Evolutionary conservation across 106 monocot genomes (phyloP).

Genomic region (Dendrobium catenatum): DNA sequence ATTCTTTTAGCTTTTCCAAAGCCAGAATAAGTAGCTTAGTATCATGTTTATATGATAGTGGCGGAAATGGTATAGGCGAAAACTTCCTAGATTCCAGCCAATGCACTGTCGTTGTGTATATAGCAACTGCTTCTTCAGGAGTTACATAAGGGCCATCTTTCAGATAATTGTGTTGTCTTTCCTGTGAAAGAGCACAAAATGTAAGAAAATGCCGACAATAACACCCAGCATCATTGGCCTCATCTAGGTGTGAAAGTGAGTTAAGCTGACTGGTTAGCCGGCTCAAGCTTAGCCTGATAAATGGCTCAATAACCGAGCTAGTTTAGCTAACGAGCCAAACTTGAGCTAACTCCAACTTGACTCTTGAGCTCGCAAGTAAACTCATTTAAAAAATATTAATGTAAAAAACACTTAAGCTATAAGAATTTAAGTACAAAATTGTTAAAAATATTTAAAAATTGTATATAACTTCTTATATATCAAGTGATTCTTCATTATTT

Average conservation of each 20-base stretch:
- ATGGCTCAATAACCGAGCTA: too few species aligned
- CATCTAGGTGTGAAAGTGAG: background rate
- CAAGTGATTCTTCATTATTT: too few species aligned
- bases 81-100: constrained; percentile 99
- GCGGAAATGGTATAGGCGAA: constrained; percentile 97
- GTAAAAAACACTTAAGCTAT: too few species aligned
- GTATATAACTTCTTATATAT: too few species aligned
- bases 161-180: constrained; percentile 97
- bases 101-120: constrained; percentile 97
- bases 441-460: too few species aligned
- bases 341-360: too few species aligned
- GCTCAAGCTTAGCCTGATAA: too few species aligned
- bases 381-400: too few species aligned
- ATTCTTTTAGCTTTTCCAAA: constrained; percentile 91
- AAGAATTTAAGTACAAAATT: too few species aligned
- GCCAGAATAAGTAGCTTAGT: constrained; percentile 99
- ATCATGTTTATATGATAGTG: constrained; percentile 97
- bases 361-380: too few species aligned
- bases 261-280: too few species aligned
- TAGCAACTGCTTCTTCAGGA: constrained; percentile 98
- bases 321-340: too few species aligned
- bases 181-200: constrained; percentile 34
- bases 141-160: constrained; percentile 99
- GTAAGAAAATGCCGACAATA: background rate
- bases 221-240: background rate